Evolutionary conservation across 257 asterid species (phyloP).

Genomic region (Scutellaria minor): DNA sequence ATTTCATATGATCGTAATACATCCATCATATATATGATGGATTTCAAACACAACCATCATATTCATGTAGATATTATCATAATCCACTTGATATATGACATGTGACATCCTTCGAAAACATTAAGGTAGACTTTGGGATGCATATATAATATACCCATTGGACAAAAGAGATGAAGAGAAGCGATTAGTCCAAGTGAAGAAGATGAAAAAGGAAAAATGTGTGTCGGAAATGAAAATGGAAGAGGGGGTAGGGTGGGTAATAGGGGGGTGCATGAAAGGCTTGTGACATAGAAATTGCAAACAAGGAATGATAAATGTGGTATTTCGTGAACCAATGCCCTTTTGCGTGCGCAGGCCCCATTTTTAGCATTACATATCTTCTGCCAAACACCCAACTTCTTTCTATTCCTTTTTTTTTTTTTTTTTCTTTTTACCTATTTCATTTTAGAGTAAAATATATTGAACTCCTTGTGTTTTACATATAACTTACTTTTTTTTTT

Average conservation of each 20-base stretch:
- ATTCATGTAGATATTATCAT: too few relatives aligned
- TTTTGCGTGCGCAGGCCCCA: constrained; percentile 27
- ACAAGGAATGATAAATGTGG: constrained; percentile 13
- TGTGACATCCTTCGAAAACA: too few relatives aligned
- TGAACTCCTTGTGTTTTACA: too few relatives aligned
- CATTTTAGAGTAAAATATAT: background rate
- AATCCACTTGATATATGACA: too few relatives aligned
- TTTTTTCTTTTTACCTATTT: background rate
- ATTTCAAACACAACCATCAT: too few relatives aligned
- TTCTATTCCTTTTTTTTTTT: background rate
- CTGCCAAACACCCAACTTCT: background rate
- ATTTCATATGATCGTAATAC: too few relatives aligned
- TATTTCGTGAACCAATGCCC: constrained; percentile 21
- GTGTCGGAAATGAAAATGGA: background rate
- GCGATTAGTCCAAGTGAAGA: background rate
- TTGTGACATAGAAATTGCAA: constrained; percentile 15
- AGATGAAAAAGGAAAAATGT: background rate
- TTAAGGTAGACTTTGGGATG: too few relatives aligned
- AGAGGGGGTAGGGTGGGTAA: background rate
- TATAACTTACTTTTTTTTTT: too few relatives aligned
- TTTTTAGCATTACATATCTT: constrained; percentile 13
- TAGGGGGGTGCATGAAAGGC: background rate
- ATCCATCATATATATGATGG: too few relatives aligned
- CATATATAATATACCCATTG: too few relatives aligned
- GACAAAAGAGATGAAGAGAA: too few relatives aligned